These are phyloP conservation scores for Kurtzmaniella quercitrusa DNA, from an alignment of 1,139 yeast genomes.

Conservation along the genomic window DNA sequence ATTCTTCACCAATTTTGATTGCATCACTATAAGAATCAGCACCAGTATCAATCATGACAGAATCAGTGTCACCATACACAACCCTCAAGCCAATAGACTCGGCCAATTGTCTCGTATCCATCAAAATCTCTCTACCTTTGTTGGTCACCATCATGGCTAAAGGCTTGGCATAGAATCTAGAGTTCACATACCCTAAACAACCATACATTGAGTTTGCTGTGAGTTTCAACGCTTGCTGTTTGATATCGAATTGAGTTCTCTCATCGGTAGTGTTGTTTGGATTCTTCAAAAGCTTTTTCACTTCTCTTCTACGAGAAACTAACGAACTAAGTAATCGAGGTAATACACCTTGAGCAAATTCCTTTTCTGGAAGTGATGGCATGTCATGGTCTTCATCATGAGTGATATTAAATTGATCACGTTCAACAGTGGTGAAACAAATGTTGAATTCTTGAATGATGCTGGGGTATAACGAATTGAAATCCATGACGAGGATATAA, in stretches of 20 bases:
- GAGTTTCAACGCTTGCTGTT: conserved; percentile 91
- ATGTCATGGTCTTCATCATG: conserved; percentile 59
- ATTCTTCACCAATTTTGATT: conserved; percentile 74
- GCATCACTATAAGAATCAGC: conserved; percentile 69
- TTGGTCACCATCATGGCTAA: conserved; percentile 93
- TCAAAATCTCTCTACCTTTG: conserved; percentile 92
- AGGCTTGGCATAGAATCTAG: conserved; percentile 94
- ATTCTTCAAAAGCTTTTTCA: conserved; percentile 78
- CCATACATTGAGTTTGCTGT: conserved; percentile 99
- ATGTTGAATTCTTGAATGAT: conserved; percentile 96
- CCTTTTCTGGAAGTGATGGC: conserved; percentile 66
- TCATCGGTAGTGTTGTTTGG: conserved; percentile 61
- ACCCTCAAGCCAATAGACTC: conserved; percentile 80
- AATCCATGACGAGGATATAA: conserved; percentile 91
- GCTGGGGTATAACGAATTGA: conserved; percentile 95
- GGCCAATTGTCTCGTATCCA: conserved; percentile 90
- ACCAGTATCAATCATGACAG: conserved; percentile 97
- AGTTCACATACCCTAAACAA: conserved; percentile 88
- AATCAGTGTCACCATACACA: conserved; percentile 98
- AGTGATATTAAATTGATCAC: conserved; percentile 47
- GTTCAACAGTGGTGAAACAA: conserved; percentile 91
- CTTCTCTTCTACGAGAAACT: conserved; percentile 90
- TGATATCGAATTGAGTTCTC: conserved; percentile 82
- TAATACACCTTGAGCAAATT: conserved; percentile 69
- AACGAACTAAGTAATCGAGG: conserved; percentile 80